phyloP scores from a whole-genome alignment of 805 yeast genomes.

The Candida broadrunensis region DNA sequence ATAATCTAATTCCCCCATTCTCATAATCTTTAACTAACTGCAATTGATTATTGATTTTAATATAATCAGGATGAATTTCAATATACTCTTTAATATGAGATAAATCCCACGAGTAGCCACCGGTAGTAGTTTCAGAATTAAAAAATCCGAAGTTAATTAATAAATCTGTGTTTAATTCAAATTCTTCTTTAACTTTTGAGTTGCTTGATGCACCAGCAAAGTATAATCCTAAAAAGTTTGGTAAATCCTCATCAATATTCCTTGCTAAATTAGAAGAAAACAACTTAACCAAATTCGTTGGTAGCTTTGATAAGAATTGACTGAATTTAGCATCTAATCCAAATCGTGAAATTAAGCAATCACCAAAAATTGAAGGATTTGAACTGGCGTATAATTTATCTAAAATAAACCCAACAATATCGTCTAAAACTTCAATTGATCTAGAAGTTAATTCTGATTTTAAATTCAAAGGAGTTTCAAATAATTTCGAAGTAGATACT shows the following conservation, averaged over 20 bases:
- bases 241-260: constrained; percentile 69
- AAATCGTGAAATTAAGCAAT: constrained; percentile 65
- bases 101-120: constrained; percentile 17
- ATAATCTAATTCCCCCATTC: constrained; percentile 21
- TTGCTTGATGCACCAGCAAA: constrained; percentile 51
- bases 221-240: constrained; percentile 68
- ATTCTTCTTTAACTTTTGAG: constrained; percentile 12
- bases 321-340: constrained; percentile 44
- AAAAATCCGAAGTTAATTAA: constrained; percentile 69
- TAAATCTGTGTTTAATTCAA: constrained; percentile 56
- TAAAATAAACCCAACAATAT: constrained; percentile 37
- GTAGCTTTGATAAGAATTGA: constrained; percentile 47
- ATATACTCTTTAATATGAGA: constrained; percentile 24
- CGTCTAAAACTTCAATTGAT: constrained; percentile 13
- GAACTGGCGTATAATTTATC: constrained; percentile 47
- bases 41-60: constrained; percentile 30
- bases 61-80: constrained; percentile 41
- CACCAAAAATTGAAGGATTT: constrained; percentile 69
- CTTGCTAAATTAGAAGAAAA: constrained; percentile 66
- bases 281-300: constrained; percentile 35
- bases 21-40: constrained; percentile 14
- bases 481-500: constrained; percentile 21
- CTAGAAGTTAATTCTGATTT: constrained; percentile 4
- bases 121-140: constrained; percentile 30
- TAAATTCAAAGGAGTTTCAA: constrained; percentile 8